Conservation (phyloP, 1,284 basidiomycete genomes). For the Ceratobasidium sp. region DNA sequence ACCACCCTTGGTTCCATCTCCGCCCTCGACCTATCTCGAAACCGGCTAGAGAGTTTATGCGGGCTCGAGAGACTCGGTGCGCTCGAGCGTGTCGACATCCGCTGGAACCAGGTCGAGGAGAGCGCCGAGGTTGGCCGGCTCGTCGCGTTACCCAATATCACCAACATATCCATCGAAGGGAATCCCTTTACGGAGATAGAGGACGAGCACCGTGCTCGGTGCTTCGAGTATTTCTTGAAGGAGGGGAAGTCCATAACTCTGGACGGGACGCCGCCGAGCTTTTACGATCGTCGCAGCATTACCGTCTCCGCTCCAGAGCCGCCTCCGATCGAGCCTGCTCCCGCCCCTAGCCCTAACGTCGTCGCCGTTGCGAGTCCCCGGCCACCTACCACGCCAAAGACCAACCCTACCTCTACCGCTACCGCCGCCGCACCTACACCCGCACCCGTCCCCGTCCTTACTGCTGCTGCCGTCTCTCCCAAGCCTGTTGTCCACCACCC, state of each 20-base stretch:
- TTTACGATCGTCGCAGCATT: conserved; percentile 78
- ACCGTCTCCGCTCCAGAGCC: conserved; percentile 49
- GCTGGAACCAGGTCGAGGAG: conserved; percentile 85
- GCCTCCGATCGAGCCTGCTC: conserved; percentile 49
- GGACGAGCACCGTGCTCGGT: conserved; percentile 79
- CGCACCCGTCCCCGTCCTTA: conserved; percentile 13
- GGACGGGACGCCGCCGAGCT: conserved; percentile 81
- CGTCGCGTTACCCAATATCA: conserved; percentile 80
- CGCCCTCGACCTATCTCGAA: conserved; percentile 82
- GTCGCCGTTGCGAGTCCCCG: conserved; percentile 65
- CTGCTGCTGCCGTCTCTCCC: conserved; percentile 18
- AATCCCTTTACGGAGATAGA: conserved; percentile 83
- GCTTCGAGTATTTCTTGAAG: conserved; percentile 85
- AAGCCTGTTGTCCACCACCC: conserved; percentile 33
- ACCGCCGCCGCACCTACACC: conserved; percentile 34
- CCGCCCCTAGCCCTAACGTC: conserved; percentile 65
- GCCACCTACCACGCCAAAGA: conserved; percentile 22
- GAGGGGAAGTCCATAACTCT: conserved; percentile 81
- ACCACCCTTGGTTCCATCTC: conserved; percentile 83
- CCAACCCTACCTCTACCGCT: conserved; percentile 30
- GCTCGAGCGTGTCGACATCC: conserved; percentile 89
- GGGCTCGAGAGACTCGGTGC: conserved; percentile 90
- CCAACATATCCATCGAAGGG: conserved; percentile 82
- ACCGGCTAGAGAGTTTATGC: conserved; percentile 93
- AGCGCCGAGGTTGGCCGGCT: conserved; percentile 88